A percentile compares a stretch with the other conserved stretches of the same genome.
These are phyloP conservation scores for Castanea sativa DNA, from an alignment of 306 rosid genomes.

Conservation along the genomic window DNA sequence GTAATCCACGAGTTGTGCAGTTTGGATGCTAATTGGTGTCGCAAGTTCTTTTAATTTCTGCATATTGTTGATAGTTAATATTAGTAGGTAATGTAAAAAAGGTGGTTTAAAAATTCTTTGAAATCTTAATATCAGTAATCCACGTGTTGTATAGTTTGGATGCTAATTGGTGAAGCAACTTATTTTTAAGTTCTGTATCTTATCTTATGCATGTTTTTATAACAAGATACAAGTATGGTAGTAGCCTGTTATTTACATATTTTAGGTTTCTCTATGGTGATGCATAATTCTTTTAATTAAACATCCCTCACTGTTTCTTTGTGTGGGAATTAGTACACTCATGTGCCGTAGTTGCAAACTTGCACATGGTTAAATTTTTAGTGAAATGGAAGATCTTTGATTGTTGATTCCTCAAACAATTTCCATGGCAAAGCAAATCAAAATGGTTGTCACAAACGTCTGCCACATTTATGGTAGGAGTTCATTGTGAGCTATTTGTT, in stretches of 20 bases:
- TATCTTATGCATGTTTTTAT: too few species aligned
- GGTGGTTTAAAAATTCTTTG: too few species aligned
- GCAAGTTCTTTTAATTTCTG: not conserved
- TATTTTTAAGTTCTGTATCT: too few species aligned
- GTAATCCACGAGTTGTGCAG: not conserved
- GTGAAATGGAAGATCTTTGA: not conserved
- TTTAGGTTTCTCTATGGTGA: not conserved
- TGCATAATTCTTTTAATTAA: not conserved
- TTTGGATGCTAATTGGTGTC: not conserved
- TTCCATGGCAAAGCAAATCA: not conserved
- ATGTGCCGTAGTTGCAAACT: not conserved
- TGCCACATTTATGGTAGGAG: not conserved
- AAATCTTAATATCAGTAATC: too few species aligned
- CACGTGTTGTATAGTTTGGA: too few species aligned
- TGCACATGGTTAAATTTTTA: not conserved
- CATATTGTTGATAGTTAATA: too few species aligned
- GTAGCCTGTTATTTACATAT: not conserved
- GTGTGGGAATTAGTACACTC: not conserved
- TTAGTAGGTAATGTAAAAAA: too few species aligned
- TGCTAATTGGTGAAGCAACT: too few species aligned
- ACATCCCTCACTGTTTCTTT: not conserved
- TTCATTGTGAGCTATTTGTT: too few species aligned
- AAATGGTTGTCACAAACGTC: not conserved
- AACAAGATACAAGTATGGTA: not conserved
- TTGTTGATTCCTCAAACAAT: not conserved